Evolutionary conservation across 164 flowering plant species (phyloP), one percentile per base, ranked within the genome.

Genomic region (Vitis labrusca): DNA sequence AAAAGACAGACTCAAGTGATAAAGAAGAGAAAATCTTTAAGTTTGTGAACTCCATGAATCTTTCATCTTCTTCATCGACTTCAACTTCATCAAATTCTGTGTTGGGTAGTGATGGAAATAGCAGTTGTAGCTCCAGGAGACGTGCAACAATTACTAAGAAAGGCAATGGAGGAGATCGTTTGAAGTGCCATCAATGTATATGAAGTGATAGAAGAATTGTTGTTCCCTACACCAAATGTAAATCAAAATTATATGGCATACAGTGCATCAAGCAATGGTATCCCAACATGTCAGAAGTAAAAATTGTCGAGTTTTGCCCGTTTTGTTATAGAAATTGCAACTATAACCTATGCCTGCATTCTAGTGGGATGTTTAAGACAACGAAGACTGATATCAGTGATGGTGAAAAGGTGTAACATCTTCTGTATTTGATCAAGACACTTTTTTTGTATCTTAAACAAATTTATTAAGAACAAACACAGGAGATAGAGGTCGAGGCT

Each of bases 241-340:
- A 77, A 55, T 63, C 76, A 51, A 84, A 68, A 57, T 10, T 79
- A 0, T 90, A 87, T 61, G 89, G 96, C 61, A 29, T 80, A 56
- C 77, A 64, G 3, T 90, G 96, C 67, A 81, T 88, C 70, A 83
- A 64, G 69, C 50, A 75, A 60, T 90, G 95, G 95, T 88, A 69
- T 66, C 83, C 92, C 54, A 19, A 78, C 17, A 63, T 81, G 61
- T 14, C 71, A 19, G 87, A 85, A 70, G 83, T 57, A 59, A 88
- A 86, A n/a, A 49, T 91, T 48, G 68, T 80, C 17, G 75, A 78
- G 57, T 37, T 53, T 13, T 91, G 94, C 77, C 97, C 97, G 51
- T 85, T 83, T 71, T 91, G 94, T 71, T 78, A 88, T 17, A 79
- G 76, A 61, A 91, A 79, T 60, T 91, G 97, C 77, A 91, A 91